Evolutionary conservation across 75 land plant genomes (phyloP), one percentile per base, ranked within the genome.

Genomic region (Azolla pinnata): DNA sequence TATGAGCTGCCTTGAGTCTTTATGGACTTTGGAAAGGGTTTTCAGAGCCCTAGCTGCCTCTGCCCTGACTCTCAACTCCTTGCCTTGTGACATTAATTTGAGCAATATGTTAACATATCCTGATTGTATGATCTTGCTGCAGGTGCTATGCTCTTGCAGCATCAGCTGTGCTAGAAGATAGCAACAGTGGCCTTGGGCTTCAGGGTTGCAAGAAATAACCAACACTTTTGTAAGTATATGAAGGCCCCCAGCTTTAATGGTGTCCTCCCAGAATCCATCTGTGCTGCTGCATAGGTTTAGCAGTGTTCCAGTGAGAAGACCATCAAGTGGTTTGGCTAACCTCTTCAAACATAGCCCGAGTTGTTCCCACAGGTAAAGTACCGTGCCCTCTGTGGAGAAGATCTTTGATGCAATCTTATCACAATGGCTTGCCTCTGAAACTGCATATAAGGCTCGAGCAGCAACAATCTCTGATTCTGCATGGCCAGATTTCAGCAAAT

Each of bases 331-430:
- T 34, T 56, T 59, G 8, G 60, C 71, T 40, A 62, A 51, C n/a
- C n/a, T n/a, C 28, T 65, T 75, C 21, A 35, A 54, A 33, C 28
- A n/a, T 9, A 62, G 28, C 33, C 63, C 57, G 27, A 76, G 78
- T 40, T 74, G 79, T 38, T 67, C 66, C 79, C 79, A 76, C 19
- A 76, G 55, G 52, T 62, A 59, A 25, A 60, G 65, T 5, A 76
- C 77, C 30, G 67, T 75, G 17, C 79, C 78, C 69, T 76, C 79
- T 1, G 79, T 76, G 45, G 77, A 61, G 31, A 76, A 76, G 21
- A 76, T 76, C 60, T 67, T 73, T 4, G 78, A 56, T 20, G 78
- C 79, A 31, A 76, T 78, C 48, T 76, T 73, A 33, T 76, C 79
- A 28, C 47, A 66, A 18, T 59, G 62, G n/a, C 78, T 72, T 8